Conservation (phyloP, 495 filamentous ascomycete species). For the Penicillium bialowiezense region DNA sequence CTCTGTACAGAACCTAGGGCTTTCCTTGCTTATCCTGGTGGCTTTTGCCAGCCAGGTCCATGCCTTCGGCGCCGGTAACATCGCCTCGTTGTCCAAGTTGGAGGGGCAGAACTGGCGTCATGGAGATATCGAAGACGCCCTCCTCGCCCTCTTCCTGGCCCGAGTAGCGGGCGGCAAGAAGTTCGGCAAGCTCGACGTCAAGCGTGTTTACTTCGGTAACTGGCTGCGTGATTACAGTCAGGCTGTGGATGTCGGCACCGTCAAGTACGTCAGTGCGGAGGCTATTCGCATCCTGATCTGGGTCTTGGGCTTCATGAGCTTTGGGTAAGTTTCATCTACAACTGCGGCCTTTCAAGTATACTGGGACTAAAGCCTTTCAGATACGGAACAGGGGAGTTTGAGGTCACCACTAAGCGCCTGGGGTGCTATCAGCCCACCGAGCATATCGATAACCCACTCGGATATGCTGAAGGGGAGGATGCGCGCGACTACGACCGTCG, state of each 20-base stretch:
- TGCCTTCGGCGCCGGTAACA: conserved; percentile 89
- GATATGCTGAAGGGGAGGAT: conserved; percentile 81
- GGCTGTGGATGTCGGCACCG: conserved; percentile 74
- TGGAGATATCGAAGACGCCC: conserved; percentile 84
- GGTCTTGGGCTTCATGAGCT: conserved; percentile 60
- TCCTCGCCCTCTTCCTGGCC: conserved; percentile 74
- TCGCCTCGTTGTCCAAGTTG: conserved; percentile 69
- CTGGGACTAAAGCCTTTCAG: no score
- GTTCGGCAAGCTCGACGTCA: conserved; percentile 83
- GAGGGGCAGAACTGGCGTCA: conserved; percentile 91
- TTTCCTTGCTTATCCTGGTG: conserved; percentile 55
- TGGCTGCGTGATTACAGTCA: conserved; percentile 80
- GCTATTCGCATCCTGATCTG: conserved; percentile 79
- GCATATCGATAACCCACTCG: conserved; percentile 80
- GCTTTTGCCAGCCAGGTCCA: conserved; percentile 60
- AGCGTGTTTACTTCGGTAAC: conserved; percentile 85
- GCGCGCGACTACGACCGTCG: conserved; percentile 75
- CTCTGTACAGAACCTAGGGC: conserved; percentile 28
- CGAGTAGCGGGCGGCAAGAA: conserved; percentile 75
- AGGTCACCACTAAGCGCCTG: conserved; percentile 81
- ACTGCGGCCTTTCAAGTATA: no score
- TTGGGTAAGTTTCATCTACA: no score
- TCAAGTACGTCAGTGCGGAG: conserved; percentile 84
- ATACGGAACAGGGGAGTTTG: conserved; percentile 87
- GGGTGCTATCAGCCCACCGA: conserved; percentile 88